A percentile compares a stretch with the other conserved stretches of the same genome.
Conservation (phyloP, 179 eudicot species). For the Sideroxylon spinosum region DNA sequence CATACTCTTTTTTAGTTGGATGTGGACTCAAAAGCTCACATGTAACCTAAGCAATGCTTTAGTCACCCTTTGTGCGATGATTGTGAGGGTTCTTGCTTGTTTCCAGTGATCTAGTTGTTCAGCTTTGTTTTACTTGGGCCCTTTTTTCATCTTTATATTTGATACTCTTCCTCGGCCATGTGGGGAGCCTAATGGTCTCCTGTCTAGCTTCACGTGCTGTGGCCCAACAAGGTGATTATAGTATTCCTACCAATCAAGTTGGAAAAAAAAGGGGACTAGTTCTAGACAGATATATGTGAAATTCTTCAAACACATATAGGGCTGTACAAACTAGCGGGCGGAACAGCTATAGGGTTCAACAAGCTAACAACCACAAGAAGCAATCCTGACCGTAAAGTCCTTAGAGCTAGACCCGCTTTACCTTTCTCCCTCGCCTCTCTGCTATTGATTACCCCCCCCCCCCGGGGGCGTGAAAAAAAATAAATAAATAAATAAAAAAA, state of each 20-base stretch:
- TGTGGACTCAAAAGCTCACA: not conserved
- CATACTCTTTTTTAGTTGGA: not conserved
- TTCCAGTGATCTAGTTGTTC: not conserved
- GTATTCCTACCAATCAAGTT: not conserved
- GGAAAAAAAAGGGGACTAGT: not conserved
- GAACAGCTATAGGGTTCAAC: too few species aligned
- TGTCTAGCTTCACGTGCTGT: not conserved
- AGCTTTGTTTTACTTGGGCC: not conserved
- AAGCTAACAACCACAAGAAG: too few species aligned
- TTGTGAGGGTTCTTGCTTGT: not conserved
- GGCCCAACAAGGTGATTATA: not conserved
- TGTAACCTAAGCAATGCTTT: not conserved
- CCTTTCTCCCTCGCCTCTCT: too few species aligned
- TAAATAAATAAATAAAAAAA: too few species aligned
- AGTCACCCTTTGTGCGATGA: not conserved
- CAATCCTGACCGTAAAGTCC: too few species aligned
- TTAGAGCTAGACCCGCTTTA: too few species aligned
- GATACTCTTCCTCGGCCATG: not conserved
- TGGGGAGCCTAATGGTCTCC: not conserved
- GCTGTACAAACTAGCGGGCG: not conserved
- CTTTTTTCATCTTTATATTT: not conserved
- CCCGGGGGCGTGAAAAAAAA: too few species aligned
- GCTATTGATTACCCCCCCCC: too few species aligned
- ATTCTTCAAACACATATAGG: not conserved
- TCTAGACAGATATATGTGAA: not conserved